These are phyloP conservation scores for Boletus rubescentipes DNA, from an alignment of 768 basidiomycete genomes.

Conservation along the genomic window DNA sequence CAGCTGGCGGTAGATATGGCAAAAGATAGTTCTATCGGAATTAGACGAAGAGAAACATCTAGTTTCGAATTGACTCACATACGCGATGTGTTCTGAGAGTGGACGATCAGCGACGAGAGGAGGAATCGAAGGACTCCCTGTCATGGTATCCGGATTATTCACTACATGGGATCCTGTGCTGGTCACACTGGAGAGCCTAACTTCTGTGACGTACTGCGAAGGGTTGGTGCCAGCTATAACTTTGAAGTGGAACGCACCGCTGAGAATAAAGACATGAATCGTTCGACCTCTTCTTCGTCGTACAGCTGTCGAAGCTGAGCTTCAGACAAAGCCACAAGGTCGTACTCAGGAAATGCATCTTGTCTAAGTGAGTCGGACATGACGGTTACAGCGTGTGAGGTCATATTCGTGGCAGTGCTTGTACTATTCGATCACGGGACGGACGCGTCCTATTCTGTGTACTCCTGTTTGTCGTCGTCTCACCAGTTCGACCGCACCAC, in stretches of 20 bases:
- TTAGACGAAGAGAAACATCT: conserved; percentile 12
- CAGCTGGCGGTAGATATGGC: conserved; percentile 46
- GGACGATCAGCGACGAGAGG: conserved; percentile 16
- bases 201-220: conserved; percentile 59
- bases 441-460: conserved; percentile 25
- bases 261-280: conserved; percentile 61
- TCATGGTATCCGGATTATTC: not conserved
- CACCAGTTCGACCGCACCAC: not conserved
- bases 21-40: conserved; percentile 39
- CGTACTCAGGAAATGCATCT: not conserved
- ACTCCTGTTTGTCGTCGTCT: conserved; percentile 15
- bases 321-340: conserved; percentile 42
- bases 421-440: conserved; percentile 26
- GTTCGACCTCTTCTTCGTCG: conserved; percentile 62
- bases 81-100: conserved; percentile 27
- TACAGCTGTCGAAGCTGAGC: conserved; percentile 55
- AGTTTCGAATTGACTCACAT: conserved; percentile 19
- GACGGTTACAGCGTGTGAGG: not conserved
- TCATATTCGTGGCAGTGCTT: not conserved
- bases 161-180: conserved; percentile 9
- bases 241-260: conserved; percentile 40
- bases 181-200: conserved; percentile 36
- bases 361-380: conserved; percentile 16
- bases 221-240: not conserved
- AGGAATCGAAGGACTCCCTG: not conserved